Conservation (phyloP, 2,329 filamentous ascomycete species). For the Aspergillus udagawae region DNA sequence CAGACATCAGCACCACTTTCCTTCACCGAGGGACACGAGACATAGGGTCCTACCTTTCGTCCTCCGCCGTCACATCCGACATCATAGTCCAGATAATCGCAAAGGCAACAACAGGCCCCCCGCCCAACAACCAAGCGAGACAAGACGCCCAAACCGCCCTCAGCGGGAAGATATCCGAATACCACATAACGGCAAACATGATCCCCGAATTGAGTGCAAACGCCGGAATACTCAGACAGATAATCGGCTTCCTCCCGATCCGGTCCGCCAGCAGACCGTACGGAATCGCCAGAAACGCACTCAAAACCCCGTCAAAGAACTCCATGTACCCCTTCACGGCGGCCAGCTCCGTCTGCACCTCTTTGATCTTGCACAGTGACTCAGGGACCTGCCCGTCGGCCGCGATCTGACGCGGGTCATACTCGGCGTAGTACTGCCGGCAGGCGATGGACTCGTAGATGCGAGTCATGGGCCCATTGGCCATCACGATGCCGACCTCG, state of each 20-base stretch:
- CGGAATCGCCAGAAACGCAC: conserved; percentile 46
- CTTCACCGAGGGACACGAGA: conserved; percentile 6
- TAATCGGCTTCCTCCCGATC: conserved; percentile 44
- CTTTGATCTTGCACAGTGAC: conserved; percentile 47
- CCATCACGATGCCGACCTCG: conserved; percentile 45
- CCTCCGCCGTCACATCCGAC: conserved; percentile 47
- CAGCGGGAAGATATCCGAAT: conserved; percentile 40
- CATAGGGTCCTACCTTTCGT: conserved; percentile 33
- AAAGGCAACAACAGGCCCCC: conserved; percentile 45
- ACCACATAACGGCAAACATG: conserved; percentile 33
- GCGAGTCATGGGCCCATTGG: conserved; percentile 44
- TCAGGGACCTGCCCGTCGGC: conserved; percentile 43
- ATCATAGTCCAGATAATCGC: conserved; percentile 50
- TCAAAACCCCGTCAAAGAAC: conserved; percentile 44
- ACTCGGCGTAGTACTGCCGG: conserved; percentile 39
- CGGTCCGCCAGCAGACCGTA: conserved; percentile 49
- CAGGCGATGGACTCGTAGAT: conserved; percentile 50
- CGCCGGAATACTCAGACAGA: conserved; percentile 41
- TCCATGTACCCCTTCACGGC: conserved; percentile 49
- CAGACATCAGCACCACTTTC: conserved; percentile 18
- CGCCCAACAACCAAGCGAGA: conserved; percentile 44
- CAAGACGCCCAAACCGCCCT: conserved; percentile 48
- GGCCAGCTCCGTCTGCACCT: conserved; percentile 47
- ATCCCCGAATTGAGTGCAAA: conserved; percentile 34
- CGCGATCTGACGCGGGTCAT: conserved; percentile 43